Evolutionary conservation across 768 basidiomycete genomes (phyloP), one percentile per base, ranked within the genome.

Genomic region (Tulasnella sp.): DNA sequence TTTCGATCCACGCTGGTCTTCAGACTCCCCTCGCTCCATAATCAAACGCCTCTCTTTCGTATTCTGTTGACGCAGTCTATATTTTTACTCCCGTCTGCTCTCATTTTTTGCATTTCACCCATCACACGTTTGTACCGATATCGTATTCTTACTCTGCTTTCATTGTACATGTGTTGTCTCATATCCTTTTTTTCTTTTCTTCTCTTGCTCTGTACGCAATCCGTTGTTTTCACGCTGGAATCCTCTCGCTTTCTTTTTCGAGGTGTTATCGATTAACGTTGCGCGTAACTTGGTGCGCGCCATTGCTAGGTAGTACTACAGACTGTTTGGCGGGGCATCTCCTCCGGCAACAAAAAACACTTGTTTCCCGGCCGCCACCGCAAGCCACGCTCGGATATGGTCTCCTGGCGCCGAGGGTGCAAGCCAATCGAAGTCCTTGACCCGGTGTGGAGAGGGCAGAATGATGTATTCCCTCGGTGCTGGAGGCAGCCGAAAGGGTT

Each of bases 391-490:
- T 52, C 79, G 40, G 31, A 80, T 68, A 92, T 91, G 79, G 91
- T 91, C 34, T 90, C 90, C 62, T 85, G 87, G 36, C 14, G 19
- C 36, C 14, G 7, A 39, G 27, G 72, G 42, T 88, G 80, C 87
- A 34, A 95, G 85, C 85, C 94, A 95, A 85, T 95, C 94, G 82
- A 95, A 93, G 83, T 93, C 92, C 76, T 89, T 88, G 44, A 94
- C 87, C 80, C 88, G 87, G 84, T 92, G 89, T 21, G 94, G 94
- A 36, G 89, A 89, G 38, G 90, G 87, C 38, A 88, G 88, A 77
- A 95, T 83, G 62, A 85, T 85, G 75, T 94, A 89, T 12, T 87
- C 85, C 21, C 89, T 90, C 38, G 93, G 92, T 79, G 90, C 89
- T 36, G 91, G 31, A 77, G n/a, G 19, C 36, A 27, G 46, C 62